These are phyloP conservation scores for Trebouxia sp. DNA, from an alignment of 139 green algal species.

Conservation along the genomic window DNA sequence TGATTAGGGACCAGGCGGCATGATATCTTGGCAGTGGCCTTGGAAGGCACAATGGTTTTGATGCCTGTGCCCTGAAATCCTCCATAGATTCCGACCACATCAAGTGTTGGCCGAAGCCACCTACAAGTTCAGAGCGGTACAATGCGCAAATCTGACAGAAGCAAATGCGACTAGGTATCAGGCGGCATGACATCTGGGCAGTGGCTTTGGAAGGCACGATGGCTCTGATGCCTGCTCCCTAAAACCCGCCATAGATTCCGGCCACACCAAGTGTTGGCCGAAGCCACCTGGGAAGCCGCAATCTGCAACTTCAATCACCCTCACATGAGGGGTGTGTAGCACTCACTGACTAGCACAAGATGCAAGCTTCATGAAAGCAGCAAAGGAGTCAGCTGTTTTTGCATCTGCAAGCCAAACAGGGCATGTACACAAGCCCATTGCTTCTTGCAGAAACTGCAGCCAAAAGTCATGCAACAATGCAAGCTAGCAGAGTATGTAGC, in stretches of 20 bases:
- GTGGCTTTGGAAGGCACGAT: slow-evolving; percentile 56
- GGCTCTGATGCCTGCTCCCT: slow-evolving; percentile 72
- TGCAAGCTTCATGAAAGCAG: no score
- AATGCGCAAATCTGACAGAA: no score
- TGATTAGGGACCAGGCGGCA: slow-evolving; percentile 64
- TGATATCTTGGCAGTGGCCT: slow-evolving; percentile 64
- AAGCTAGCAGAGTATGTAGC: no score
- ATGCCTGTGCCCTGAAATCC: slow-evolving; percentile 54
- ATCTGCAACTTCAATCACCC: no score
- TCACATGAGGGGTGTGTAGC: no score
- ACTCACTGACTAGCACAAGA: no score
- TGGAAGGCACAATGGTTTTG: slow-evolving; percentile 71
- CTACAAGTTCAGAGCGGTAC: not conserved
- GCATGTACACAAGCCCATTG: no score
- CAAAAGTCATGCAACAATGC: no score
- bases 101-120: slow-evolving; percentile 62
- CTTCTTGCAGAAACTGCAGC: no score
- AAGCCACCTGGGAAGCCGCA: slow-evolving; percentile 9
- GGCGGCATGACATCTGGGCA: slow-evolving; percentile 65
- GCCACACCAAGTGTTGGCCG: slow-evolving; percentile 70
- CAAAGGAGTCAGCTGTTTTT: no score
- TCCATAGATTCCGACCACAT: slow-evolving; percentile 58
- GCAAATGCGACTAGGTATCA: slow-evolving; percentile 67
- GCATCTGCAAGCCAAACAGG: no score
- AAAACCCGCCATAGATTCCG: slow-evolving; percentile 36